Conservation (phyloP, 371 early-diverging fungal species). For the Ordospora colligata region DNA sequence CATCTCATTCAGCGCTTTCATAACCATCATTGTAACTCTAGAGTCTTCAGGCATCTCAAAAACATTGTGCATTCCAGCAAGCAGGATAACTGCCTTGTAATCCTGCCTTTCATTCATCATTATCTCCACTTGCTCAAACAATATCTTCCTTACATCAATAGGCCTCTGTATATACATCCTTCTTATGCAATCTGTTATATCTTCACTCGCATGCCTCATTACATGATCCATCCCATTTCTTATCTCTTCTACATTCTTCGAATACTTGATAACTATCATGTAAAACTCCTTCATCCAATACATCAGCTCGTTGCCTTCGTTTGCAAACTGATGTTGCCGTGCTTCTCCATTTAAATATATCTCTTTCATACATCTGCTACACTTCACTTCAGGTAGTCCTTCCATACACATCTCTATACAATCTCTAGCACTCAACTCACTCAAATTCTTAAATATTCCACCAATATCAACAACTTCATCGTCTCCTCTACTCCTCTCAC, state of each 20-base stretch:
- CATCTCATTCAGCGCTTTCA: slow-evolving; percentile 18
- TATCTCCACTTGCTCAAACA: background rate
- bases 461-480: background rate
- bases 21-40: slow-evolving; percentile 2
- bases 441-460: background rate
- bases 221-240: background rate
- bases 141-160: background rate
- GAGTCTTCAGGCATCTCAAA: background rate
- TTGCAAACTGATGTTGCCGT: background rate
- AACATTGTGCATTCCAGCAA: background rate
- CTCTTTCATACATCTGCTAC: background rate
- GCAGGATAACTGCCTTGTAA: background rate
- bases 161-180: background rate
- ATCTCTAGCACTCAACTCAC: background rate
- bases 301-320: background rate
- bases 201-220: background rate
- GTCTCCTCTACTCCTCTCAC: background rate
- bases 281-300: slow-evolving; percentile 1
- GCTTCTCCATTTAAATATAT: background rate
- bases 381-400: background rate
- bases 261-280: background rate
- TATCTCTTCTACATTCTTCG: background rate
- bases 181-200: background rate
- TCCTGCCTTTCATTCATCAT: background rate
- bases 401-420: background rate